Conservation (phyloP, 2,329 filamentous ascomycete species). For the Fusarium begoniae region DNA sequence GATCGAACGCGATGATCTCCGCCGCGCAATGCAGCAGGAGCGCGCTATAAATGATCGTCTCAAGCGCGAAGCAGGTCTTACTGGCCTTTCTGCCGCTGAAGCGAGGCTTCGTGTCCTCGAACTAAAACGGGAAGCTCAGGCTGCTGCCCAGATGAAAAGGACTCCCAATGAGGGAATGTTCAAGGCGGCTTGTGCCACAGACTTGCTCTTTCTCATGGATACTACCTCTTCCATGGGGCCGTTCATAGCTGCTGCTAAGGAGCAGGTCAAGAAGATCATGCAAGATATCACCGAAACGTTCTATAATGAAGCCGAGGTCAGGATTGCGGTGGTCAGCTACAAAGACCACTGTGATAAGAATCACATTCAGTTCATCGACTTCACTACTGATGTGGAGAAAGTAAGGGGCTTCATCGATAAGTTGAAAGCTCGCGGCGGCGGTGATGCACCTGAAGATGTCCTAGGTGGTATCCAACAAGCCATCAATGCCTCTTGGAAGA, state of each 20-base stretch:
- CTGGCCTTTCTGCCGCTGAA: conserved; percentile 8
- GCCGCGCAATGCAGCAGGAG: conserved; percentile 10
- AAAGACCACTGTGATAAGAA: conserved; percentile 45
- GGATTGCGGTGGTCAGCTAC: conserved; percentile 49
- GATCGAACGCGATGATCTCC: conserved; percentile 12
- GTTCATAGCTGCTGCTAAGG: conserved; percentile 47
- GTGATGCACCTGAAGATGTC: conserved; percentile 49
- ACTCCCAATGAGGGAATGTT: conserved; percentile 43
- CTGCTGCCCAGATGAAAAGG: conserved; percentile 2
- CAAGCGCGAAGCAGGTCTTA: conserved; percentile 1
- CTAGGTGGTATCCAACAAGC: conserved; percentile 47
- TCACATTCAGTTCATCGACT: conserved; percentile 17
- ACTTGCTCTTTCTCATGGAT: conserved; percentile 51
- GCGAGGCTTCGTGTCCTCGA: conserved; percentile 13
- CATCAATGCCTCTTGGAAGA: conserved; percentile 45
- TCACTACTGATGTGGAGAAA: conserved; percentile 3
- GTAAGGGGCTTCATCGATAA: background rate
- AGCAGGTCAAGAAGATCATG: conserved; percentile 48
- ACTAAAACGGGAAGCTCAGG: conserved; percentile 17
- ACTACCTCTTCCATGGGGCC: conserved; percentile 47
- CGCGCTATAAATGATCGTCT: conserved; percentile 9
- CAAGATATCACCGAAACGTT: conserved; percentile 45
- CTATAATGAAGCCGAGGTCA: conserved; percentile 47
- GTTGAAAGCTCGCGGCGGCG: conserved; percentile 36
- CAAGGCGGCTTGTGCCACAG: conserved; percentile 46